These are phyloP conservation scores for Eragrostis nindensis DNA, from an alignment of 176 grass and related monocot genomes.

Conservation along the genomic window DNA sequence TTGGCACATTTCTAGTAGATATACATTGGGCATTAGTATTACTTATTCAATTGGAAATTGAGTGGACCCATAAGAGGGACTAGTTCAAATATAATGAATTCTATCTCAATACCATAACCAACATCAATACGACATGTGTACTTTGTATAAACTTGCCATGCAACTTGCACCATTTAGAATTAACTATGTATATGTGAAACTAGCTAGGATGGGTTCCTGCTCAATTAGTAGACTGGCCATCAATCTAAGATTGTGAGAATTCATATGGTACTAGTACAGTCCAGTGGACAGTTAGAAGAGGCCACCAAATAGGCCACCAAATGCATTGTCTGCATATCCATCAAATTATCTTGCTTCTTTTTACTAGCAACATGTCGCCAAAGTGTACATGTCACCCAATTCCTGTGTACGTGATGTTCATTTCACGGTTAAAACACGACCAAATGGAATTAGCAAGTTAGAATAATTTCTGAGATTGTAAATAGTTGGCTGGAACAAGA, in stretches of 20 bases:
- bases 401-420: too few relatives aligned
- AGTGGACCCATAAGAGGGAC: neutral
- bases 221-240: neutral
- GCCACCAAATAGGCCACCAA: too few relatives aligned
- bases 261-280: neutral
- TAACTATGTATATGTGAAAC: neutral
- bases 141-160: neutral
- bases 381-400: too few relatives aligned
- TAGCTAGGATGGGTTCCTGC: neutral
- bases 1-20: constrained; percentile 3
- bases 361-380: neutral
- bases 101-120: neutral
- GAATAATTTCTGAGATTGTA: too few relatives aligned
- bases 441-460: neutral
- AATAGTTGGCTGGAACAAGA: too few relatives aligned
- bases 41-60: neutral
- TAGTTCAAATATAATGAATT: neutral
- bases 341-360: neutral
- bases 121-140: too few relatives aligned
- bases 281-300: neutral
- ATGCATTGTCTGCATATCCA: neutral
- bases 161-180: neutral
- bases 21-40: neutral
- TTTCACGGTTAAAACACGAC: neutral
- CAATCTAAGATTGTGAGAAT: neutral